Evolutionary conservation across 306 rosid genomes (phyloP).

Genomic region (Pterocarpus santalinus): DNA sequence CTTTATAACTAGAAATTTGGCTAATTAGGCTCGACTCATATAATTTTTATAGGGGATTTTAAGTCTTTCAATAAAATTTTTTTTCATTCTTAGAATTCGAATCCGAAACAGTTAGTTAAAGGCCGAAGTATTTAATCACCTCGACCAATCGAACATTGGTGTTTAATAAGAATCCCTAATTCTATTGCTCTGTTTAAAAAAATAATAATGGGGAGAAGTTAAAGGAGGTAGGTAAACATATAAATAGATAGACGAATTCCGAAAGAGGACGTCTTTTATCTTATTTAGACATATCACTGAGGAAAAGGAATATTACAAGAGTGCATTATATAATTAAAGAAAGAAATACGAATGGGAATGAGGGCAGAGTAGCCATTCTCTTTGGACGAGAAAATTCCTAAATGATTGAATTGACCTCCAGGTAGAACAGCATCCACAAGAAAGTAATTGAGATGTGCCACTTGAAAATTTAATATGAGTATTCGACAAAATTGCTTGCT

Average conservation of each 20-base stretch:
- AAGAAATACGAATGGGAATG: constrained; percentile 4
- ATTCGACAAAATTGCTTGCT: background rate
- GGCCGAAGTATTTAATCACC: too few species aligned
- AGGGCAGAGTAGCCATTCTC: constrained; percentile 1
- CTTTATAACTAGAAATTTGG: too few species aligned
- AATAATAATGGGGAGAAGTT: background rate
- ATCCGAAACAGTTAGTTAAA: too few species aligned
- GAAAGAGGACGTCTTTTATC: too few species aligned
- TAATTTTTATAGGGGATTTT: too few species aligned
- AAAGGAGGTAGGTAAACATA: background rate
- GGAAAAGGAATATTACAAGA: constrained; percentile 6
- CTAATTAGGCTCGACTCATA: too few species aligned
- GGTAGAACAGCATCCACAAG: background rate
- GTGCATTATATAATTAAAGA: background rate
- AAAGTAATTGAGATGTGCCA: background rate
- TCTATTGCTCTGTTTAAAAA: constrained; percentile 1
- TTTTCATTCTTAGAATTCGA: too few species aligned
- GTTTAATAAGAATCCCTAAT: background rate
- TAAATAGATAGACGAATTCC: too few species aligned
- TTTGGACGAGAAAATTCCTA: constrained; percentile 25
- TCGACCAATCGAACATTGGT: too few species aligned
- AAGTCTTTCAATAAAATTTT: too few species aligned
- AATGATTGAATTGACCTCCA: constrained; percentile 19
- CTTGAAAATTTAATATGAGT: background rate
- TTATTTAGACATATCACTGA: background rate